Evolutionary conservation across 2,329 filamentous ascomycete genomes (phyloP), one percentile per base, ranked within the genome.

Genomic region (Cyphellophora europaea): DNA sequence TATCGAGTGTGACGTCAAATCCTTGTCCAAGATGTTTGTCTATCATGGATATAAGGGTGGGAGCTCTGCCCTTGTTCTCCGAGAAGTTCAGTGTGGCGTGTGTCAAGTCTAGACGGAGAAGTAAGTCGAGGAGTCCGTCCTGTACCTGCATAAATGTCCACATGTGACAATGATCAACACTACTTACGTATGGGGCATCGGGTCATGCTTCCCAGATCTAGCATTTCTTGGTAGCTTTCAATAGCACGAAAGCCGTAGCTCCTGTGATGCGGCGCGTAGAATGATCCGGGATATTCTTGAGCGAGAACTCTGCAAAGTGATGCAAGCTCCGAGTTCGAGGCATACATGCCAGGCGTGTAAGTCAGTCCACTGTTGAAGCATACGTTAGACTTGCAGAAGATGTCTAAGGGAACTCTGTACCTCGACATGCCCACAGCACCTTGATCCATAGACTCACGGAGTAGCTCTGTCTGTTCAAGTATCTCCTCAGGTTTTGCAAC

Each of bases 321-420:
- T 25, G 21, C 21, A n/a, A 25, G 21, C 21, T 25, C 21, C 8
- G 21, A 25, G 8, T 8, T 25, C 21, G 21, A 25, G 21, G 21
- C 21, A 25, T 25, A 25, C 21, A 25, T 25, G 21, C 21, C 21
- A 25, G 21, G 21, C 21, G 21, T 25, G 21, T 25, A 25, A n/a
- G 21, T 25, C 21, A 25, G 21, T 8, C 21, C 21, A 25, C 21
- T 25, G 21, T 8, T 25, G 21, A n/a, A 8, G 21, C n/a, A n/a
- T n/a, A n/a, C n/a, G n/a, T n/a, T n/a, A n/a, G n/a, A n/a, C n/a
- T n/a, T n/a, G n/a, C n/a, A n/a, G n/a, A n/a, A n/a, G n/a, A n/a
- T n/a, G n/a, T n/a, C n/a, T n/a, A n/a, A n/a, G n/a, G n/a, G n/a
- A n/a, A n/a, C n/a, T n/a, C n/a, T n/a, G 8, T 25, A 25, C 21